Conservation (phyloP, 306 rosid genomes). For the Ammopiptanthus mongolicus region DNA sequence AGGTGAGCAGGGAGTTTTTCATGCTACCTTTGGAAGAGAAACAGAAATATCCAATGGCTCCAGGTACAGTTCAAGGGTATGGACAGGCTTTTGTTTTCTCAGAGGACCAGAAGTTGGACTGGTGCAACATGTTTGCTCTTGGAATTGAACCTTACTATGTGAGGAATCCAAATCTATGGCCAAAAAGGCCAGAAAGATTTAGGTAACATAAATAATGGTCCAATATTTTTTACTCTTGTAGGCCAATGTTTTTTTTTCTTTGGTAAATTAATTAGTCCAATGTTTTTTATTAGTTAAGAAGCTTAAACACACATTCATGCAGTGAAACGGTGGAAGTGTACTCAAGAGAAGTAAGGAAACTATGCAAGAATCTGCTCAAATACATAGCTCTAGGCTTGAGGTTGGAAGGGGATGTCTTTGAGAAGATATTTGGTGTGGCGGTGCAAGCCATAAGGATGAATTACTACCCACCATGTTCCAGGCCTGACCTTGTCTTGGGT, state of each 20-base stretch:
- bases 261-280: not conserved
- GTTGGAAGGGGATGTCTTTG: conserved; percentile 47
- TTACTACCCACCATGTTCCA: conserved; percentile 88
- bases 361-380: conserved; percentile 58
- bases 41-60: conserved; percentile 79
- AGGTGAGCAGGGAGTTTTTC: conserved; percentile 67
- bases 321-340: conserved; percentile 79
- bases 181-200: conserved; percentile 60
- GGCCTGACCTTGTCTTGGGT: conserved; percentile 97
- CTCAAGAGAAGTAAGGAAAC: conserved; percentile 59
- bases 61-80: conserved; percentile 90
- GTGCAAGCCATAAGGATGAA: conserved; percentile 98
- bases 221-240: not conserved
- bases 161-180: conserved; percentile 79
- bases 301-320: conserved; percentile 11
- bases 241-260: not conserved
- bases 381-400: conserved; percentile 68
- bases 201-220: conserved; percentile 36
- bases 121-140: conserved; percentile 99
- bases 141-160: conserved; percentile 62
- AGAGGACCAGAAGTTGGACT: conserved; percentile 90
- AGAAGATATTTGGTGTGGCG: conserved; percentile 70
- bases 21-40: conserved; percentile 87
- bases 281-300: not conserved
- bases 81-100: conserved; percentile 98